A percentile compares a stretch with the other conserved stretches of the same genome.
phyloP scores from a whole-genome alignment of 2,329 filamentous ascomycete genomes.

The Aspergillus sp. region DNA sequence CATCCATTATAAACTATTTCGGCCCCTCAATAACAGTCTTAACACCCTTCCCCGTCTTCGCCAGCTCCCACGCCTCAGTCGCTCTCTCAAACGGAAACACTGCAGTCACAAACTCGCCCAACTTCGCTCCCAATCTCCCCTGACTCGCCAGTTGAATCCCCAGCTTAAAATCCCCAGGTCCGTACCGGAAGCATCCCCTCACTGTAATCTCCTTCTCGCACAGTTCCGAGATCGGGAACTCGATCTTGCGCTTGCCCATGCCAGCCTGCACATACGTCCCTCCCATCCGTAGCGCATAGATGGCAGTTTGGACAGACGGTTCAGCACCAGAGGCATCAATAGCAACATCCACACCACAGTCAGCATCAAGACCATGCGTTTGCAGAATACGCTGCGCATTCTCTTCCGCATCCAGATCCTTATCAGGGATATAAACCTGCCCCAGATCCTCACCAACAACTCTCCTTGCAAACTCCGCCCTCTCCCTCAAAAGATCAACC shows the following conservation, averaged over 20 bases:
- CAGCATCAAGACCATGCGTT: background rate
- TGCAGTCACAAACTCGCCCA: constrained; percentile 31
- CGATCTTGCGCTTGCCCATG: constrained; percentile 36
- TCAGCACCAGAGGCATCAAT: constrained; percentile 44
- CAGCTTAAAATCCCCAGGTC: constrained; percentile 21
- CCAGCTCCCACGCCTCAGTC: constrained; percentile 30
- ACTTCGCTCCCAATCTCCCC: background rate
- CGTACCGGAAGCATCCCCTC: constrained; percentile 29
- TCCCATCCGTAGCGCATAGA: constrained; percentile 15
- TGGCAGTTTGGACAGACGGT: constrained; percentile 39
- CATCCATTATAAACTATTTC: too few relatives aligned
- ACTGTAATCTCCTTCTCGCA: constrained; percentile 32
- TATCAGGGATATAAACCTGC: constrained; percentile 44
- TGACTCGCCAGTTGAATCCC: too few relatives aligned
- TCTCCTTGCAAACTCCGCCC: constrained; percentile 53
- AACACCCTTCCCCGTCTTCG: constrained; percentile 3
- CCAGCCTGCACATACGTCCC: constrained; percentile 31
- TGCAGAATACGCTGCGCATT: constrained; percentile 19
- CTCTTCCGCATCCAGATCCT: constrained; percentile 16
- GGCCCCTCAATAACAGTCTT: background rate
- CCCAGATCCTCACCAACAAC: constrained; percentile 44
- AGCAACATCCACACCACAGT: constrained; percentile 20
- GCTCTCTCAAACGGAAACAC: constrained; percentile 29
- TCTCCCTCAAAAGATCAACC: constrained; percentile 59
- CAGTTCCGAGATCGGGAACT: constrained; percentile 32